phyloP scores from a whole-genome alignment of 2,329 filamentous ascomycete species.

The Claviceps sp. region DNA sequence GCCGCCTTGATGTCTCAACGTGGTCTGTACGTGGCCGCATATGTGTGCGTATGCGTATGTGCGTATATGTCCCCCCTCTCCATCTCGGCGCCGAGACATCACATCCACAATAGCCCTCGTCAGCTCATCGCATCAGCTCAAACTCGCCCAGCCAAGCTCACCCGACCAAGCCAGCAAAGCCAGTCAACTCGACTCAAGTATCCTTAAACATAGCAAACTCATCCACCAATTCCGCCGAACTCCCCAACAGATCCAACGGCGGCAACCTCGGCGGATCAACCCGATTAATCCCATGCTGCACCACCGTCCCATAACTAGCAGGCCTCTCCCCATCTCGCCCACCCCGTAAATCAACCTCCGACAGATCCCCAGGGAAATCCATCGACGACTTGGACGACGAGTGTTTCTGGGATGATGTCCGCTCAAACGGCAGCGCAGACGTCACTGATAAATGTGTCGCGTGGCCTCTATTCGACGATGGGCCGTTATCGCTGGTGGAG shows the following conservation, averaged over 20 bases:
- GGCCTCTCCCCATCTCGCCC: slow-evolving; percentile 30
- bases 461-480: slow-evolving; percentile 1
- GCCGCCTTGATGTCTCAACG: too few species aligned
- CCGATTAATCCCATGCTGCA: slow-evolving; percentile 42
- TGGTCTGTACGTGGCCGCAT: too few species aligned
- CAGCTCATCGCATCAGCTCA: background rate
- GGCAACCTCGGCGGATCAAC: slow-evolving; percentile 33
- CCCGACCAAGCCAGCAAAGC: background rate
- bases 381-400: slow-evolving; percentile 38
- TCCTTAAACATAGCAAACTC: slow-evolving; percentile 11
- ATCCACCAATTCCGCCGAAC: slow-evolving; percentile 43
- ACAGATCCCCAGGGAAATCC: slow-evolving; percentile 32
- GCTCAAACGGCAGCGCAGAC: slow-evolving; percentile 40
- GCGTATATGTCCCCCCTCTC: too few species aligned
- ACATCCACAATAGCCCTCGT: background rate
- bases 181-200: background rate
- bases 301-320: slow-evolving; percentile 42
- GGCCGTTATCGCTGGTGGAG: slow-evolving; percentile 4
- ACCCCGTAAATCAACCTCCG: slow-evolving; percentile 25
- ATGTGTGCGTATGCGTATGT: too few species aligned
- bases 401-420: slow-evolving; percentile 38
- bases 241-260: slow-evolving; percentile 34
- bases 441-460: slow-evolving; percentile 9
- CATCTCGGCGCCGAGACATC: background rate
- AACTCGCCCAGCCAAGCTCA: background rate